A percentile compares a stretch with the other conserved stretches of the same genome.
These are phyloP conservation scores for Picea sitchensis DNA, from an alignment of 75 land plant species.

Conservation along the genomic window DNA sequence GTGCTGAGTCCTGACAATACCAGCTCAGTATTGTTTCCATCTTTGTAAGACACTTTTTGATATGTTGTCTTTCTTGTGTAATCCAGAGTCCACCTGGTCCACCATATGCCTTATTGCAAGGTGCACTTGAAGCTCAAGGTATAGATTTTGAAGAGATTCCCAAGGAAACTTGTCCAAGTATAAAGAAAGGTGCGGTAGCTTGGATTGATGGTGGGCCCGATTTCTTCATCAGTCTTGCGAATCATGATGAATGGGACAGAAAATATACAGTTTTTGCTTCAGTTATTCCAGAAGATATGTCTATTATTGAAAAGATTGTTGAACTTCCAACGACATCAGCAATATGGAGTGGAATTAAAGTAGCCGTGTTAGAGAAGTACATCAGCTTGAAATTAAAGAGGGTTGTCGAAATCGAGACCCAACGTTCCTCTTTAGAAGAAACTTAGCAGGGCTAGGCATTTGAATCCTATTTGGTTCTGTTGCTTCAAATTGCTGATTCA, in stretches of 20 bases:
- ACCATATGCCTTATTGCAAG: constrained; percentile 89
- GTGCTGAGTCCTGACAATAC: too few relatives aligned
- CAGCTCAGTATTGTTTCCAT: too few relatives aligned
- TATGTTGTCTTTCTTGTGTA: too few relatives aligned
- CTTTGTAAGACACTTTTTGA: too few relatives aligned
- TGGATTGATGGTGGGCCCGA: constrained; percentile 94
- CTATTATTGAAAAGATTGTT: constrained; percentile 67
- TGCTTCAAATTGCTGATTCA: too few relatives aligned
- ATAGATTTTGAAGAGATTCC: constrained; percentile 43
- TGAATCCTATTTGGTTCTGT: too few relatives aligned
- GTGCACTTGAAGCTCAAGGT: constrained; percentile 66
- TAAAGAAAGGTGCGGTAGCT: constrained; percentile 83
- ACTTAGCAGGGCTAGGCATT: too few relatives aligned
- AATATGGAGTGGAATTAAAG: constrained; percentile 66
- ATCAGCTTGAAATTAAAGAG: too few relatives aligned
- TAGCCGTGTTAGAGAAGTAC: constrained; percentile 48
- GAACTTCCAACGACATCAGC: constrained; percentile 53
- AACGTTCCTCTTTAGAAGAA: too few relatives aligned
- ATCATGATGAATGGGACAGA: constrained; percentile 80
- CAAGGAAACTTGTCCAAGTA: constrained; percentile 48
- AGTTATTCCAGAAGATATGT: constrained; percentile 71
- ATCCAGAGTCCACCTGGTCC: constrained; percentile 66
- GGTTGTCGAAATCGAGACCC: too few relatives aligned
- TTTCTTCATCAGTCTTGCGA: constrained; percentile 90
- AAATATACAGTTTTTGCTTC: constrained; percentile 84